These are phyloP conservation scores for Tephrocybe sp. DNA, from an alignment of 768 basidiomycete genomes.

Conservation along the genomic window DNA sequence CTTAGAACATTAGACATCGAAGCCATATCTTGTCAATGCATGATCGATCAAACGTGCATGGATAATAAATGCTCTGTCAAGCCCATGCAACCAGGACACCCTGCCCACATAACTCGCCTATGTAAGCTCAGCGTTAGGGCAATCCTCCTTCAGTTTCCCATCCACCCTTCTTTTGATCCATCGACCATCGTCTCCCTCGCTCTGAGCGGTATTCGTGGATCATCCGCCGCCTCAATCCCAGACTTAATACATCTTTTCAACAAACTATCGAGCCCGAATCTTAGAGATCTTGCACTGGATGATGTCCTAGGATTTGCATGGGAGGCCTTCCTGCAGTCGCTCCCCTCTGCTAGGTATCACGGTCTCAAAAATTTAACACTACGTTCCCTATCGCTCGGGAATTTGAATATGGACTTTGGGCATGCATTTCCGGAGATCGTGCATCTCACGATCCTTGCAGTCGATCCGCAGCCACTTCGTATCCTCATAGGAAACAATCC, in stretches of 20 bases:
- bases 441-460: background rate
- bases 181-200: slow-evolving; percentile 7
- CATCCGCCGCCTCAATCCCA: background rate
- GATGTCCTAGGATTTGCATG: slow-evolving; percentile 4
- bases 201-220: background rate
- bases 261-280: slow-evolving; percentile 1
- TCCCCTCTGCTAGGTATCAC: slow-evolving; percentile 2
- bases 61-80: background rate
- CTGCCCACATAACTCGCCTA: slow-evolving; percentile 1
- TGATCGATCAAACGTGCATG: slow-evolving; percentile 5
- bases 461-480: slow-evolving; percentile 8
- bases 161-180: slow-evolving; percentile 2
- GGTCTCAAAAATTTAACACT: slow-evolving; percentile 4
- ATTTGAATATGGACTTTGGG: background rate
- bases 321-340: slow-evolving; percentile 7
- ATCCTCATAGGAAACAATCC: background rate
- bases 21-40: background rate
- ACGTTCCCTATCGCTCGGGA: slow-evolving; percentile 3
- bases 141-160: background rate
- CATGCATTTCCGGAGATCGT: background rate
- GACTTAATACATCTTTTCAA: slow-evolving; percentile 2
- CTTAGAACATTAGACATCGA: slow-evolving; percentile 1
- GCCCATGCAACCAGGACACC: background rate
- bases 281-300: slow-evolving; percentile 5
- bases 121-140: background rate